phyloP scores from a whole-genome alignment of 208 protist species.

The Leishmania braziliensis region DNA sequence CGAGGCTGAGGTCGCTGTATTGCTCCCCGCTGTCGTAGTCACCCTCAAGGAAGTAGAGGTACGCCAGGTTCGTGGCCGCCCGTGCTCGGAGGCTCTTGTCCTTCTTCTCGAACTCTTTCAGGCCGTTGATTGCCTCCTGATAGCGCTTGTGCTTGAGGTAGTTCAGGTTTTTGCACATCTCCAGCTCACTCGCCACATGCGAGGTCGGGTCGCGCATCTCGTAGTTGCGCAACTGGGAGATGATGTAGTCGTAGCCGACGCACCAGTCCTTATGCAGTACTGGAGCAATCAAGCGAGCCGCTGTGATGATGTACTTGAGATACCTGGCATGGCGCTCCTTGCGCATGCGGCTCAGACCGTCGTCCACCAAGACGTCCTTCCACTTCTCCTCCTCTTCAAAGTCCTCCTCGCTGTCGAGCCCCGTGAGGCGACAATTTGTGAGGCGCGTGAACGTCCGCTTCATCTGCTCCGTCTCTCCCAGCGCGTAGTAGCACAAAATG shows the following conservation, averaged over 20 bases:
- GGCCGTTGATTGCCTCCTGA: slow-evolving; percentile 91
- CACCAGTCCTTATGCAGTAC: slow-evolving; percentile 93
- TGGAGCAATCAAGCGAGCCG: slow-evolving; percentile 94
- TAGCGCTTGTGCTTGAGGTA: slow-evolving; percentile 95
- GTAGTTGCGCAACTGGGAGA: slow-evolving; percentile 90
- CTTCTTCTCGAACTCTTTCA: slow-evolving; percentile 97
- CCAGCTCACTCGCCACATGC: slow-evolving; percentile 92
- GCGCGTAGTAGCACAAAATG: slow-evolving; percentile 96
- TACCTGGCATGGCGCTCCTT: slow-evolving; percentile 82
- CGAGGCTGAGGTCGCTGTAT: slow-evolving; percentile 95
- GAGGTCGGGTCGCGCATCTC: slow-evolving; percentile 89
- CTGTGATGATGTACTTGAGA: slow-evolving; percentile 89
- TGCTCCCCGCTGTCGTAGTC: slow-evolving; percentile 95
- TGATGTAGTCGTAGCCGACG: slow-evolving; percentile 95
- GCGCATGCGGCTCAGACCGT: slow-evolving; percentile 77
- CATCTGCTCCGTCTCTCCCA: slow-evolving; percentile 95
- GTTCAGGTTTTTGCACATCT: slow-evolving; percentile 95
- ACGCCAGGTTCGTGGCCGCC: slow-evolving; percentile 97
- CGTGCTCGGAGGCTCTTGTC: slow-evolving; percentile 89
- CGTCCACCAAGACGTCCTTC: slow-evolving; percentile 87
- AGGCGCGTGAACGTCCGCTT: slow-evolving; percentile 92
- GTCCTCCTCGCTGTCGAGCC: slow-evolving; percentile 74
- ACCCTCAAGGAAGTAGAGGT: slow-evolving; percentile 98
- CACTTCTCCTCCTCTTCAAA: slow-evolving; percentile 86
- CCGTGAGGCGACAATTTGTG: slow-evolving; percentile 73